phyloP scores from a whole-genome alignment of 2,329 filamentous ascomycete species.

The Canariomyces notabilis region DNA sequence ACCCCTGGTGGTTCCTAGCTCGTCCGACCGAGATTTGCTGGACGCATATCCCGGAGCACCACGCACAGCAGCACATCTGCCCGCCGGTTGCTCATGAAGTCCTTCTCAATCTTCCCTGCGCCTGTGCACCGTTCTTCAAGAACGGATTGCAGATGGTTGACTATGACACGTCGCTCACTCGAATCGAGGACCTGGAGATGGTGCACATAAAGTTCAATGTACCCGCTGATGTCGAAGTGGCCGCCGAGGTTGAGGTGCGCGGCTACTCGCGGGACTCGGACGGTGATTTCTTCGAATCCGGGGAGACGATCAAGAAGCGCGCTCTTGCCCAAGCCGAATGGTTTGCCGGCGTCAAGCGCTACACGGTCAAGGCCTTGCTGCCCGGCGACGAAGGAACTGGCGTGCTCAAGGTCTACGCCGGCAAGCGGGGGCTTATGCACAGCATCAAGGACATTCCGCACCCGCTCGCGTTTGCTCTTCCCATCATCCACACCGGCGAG shows the following conservation, averaged over 20 bases:
- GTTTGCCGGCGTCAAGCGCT: constrained; percentile 80
- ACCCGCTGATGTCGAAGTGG: constrained; percentile 82
- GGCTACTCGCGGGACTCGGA: constrained; percentile 77
- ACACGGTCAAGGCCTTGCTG: constrained; percentile 86
- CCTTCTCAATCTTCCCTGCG: constrained; percentile 77
- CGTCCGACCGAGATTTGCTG: constrained; percentile 87
- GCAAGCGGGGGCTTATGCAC: constrained; percentile 93
- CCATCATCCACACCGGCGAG: constrained; percentile 81
- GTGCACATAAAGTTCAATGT: constrained; percentile 84
- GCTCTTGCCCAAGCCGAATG: constrained; percentile 90
- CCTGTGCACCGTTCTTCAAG: constrained; percentile 83
- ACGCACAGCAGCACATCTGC: constrained; percentile 87
- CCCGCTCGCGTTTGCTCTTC: constrained; percentile 81
- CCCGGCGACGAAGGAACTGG: constrained; percentile 89
- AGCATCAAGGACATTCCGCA: constrained; percentile 95
- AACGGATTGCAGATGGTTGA: constrained; percentile 74
- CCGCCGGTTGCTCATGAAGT: constrained; percentile 82
- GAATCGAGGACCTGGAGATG: constrained; percentile 89
- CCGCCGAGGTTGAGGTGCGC: constrained; percentile 85
- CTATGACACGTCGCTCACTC: constrained; percentile 81
- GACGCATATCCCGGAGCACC: constrained; percentile 86
- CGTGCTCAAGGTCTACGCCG: constrained; percentile 84
- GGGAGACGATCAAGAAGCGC: constrained; percentile 78
- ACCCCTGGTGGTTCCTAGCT: constrained; percentile 90
- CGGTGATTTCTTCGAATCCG: constrained; percentile 89